Evolutionary conservation across 106 monocot genomes (phyloP), one percentile per base, ranked within the genome.

Genomic region (Dendrobium nobile): DNA sequence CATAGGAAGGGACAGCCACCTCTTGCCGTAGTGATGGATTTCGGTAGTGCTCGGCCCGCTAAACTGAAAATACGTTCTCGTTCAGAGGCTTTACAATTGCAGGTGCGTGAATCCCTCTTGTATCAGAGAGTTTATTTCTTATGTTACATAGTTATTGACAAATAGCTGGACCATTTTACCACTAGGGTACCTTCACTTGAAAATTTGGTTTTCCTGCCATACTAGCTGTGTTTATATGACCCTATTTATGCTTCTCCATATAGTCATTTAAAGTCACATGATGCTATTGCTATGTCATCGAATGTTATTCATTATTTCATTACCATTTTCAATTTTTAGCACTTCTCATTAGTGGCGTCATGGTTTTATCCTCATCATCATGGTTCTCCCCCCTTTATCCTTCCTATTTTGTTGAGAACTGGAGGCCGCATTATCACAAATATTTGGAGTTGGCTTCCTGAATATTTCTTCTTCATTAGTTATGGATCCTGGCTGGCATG

Each of bases 11-110:
- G 87, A 56, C 88, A 93, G 61, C 81, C 89, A 54, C 93, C 99
- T 80, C 74, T 95, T 82, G 93, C 95, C 47, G 93, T 95, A 80
- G 68, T 99, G 73, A 99, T 99, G 99, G 99, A 99, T 84, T 99
- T 99, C 82, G 99, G 99, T 75, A 99, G 99, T 80, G 82, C 95
- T 45, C 80, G 86, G 42, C 91, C 91, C 80, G 93, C 95, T 80
- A 95, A 86, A 77, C 91, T 79, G 81, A 79, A 95, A 79, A 99
- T 99, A 41, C 83, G 90, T 76, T 93, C 99, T 59, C 93, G 88
- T 24, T 82, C 93, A 26, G 93, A 99, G 28, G 99, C 99, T 77
- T 79, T 99, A 40, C 91, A 90, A 64, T 81, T 99, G 84, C 99
- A 99, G 91, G 99, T 93, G 87, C 0, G 13, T 7, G 7, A 43